Conservation (phyloP, 2,329 filamentous ascomycete genomes). For the Coniochaeta sp. region DNA sequence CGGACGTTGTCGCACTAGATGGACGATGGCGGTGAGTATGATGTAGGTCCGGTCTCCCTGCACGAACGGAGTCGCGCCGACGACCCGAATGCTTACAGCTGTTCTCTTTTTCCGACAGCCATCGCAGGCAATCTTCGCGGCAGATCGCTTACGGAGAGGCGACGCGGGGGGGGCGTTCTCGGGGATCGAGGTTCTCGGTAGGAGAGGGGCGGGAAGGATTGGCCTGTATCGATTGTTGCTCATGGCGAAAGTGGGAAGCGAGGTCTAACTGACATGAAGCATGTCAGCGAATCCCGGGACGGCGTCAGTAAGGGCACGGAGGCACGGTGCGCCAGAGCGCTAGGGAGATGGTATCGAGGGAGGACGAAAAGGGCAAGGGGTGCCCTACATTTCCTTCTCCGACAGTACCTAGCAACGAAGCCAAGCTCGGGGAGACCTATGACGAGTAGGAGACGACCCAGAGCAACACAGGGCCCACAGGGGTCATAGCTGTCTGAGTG, state of each 20-base stretch:
- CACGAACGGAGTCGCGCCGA: not conserved
- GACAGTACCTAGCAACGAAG: too few species aligned
- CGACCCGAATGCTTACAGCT: not conserved
- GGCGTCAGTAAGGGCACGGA: not conserved
- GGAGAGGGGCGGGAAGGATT: not conserved
- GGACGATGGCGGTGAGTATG: not conserved
- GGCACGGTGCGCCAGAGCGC: too few species aligned
- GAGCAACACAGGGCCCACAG: too few species aligned
- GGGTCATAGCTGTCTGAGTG: too few species aligned
- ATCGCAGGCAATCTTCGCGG: not conserved
- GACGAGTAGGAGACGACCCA: too few species aligned
- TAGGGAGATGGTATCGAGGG: too few species aligned
- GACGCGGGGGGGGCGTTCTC: not conserved
- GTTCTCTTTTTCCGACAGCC: conserved; percentile 1
- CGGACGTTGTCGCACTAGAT: not conserved
- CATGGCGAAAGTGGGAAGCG: not conserved
- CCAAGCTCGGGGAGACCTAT: too few species aligned
- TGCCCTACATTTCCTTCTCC: too few species aligned
- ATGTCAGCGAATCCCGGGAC: not conserved
- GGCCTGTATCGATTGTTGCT: conserved; percentile 1
- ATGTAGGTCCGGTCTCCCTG: not conserved
- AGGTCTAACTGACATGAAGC: not conserved
- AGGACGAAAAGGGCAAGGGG: too few species aligned
- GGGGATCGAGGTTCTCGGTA: not conserved
- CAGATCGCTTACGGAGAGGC: not conserved